Evolutionary conservation across 129 eudicot genomes (phyloP).

Genomic region (Gnaphalium uliginosum): DNA sequence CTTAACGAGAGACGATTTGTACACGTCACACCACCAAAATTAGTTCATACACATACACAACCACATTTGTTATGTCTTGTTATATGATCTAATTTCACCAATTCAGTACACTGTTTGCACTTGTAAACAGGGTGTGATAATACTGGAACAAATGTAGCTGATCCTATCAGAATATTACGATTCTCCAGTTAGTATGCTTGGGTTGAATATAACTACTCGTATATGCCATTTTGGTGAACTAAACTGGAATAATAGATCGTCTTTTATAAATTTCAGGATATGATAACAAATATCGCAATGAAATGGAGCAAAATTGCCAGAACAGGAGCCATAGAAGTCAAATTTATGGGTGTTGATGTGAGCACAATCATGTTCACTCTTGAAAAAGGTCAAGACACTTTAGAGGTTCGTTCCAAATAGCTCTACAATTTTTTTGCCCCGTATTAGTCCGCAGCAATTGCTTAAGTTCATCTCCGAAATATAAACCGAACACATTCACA

Average conservation of each 20-base stretch:
- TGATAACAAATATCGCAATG: slow-evolving; percentile 63
- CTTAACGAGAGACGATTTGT: too few relatives aligned
- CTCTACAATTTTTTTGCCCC: neutral
- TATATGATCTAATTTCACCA: neutral
- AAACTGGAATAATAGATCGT: slow-evolving; percentile 8
- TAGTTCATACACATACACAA: too few relatives aligned
- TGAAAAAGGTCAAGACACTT: slow-evolving; percentile 82
- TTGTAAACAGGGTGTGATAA: neutral
- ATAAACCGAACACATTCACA: neutral
- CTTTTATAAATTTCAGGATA: slow-evolving; percentile 48
- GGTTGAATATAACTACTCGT: too few relatives aligned
- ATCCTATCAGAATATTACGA: too few relatives aligned
- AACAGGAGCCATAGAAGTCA: slow-evolving; percentile 73
- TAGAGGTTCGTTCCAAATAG: slow-evolving; percentile 60
- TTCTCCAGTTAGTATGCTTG: slow-evolving; percentile 1
- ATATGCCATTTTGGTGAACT: slow-evolving; percentile 19
- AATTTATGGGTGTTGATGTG: slow-evolving; percentile 76
- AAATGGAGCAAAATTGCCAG: slow-evolving; percentile 81
- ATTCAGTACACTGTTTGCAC: neutral
- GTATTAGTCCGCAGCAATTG: neutral
- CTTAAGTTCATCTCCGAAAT: neutral
- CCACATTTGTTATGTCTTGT: too few relatives aligned
- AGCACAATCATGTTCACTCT: slow-evolving; percentile 88
- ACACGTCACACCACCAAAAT: too few relatives aligned
- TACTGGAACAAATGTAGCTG: neutral